phyloP scores from a whole-genome alignment of 2,329 filamentous ascomycete species.

The Fusarium bulbicola region DNA sequence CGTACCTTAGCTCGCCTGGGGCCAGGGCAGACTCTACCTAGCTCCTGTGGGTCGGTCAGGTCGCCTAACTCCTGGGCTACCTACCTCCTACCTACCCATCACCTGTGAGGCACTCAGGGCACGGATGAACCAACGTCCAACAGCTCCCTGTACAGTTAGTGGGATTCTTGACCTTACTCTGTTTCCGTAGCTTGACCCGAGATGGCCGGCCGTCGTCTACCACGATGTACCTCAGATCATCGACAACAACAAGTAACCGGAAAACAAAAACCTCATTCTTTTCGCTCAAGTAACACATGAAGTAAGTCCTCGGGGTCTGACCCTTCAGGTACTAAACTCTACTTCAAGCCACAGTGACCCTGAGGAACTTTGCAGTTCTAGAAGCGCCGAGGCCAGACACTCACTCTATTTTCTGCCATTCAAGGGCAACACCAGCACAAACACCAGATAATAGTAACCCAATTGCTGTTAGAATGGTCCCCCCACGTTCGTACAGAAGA shows the following conservation, averaged over 20 bases:
- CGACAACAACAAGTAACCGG: neutral
- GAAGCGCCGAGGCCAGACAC: conserved; percentile 22
- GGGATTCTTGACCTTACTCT: neutral
- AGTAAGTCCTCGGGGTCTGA: neutral
- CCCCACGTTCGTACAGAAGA: conserved; percentile 5
- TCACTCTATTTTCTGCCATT: conserved; percentile 2
- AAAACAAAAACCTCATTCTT: neutral
- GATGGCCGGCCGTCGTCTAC: neutral
- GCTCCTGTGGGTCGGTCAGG: conserved; percentile 35
- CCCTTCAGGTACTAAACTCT: conserved; percentile 33
- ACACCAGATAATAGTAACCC: neutral
- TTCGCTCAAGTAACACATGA: neutral
- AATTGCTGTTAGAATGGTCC: neutral
- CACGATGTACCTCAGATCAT: neutral
- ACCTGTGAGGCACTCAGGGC: conserved; percentile 10
- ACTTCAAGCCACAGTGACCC: conserved; percentile 30
- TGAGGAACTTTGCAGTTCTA: conserved; percentile 25
- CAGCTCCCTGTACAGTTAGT: conserved; percentile 20
- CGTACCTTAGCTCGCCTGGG: conserved; percentile 1
- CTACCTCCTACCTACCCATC: neutral
- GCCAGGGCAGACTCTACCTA: conserved; percentile 3
- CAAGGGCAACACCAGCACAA: neutral
- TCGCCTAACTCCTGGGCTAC: neutral
- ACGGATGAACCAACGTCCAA: conserved; percentile 23
- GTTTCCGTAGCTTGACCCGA: neutral